Evolutionary conservation across 2,329 filamentous ascomycete genomes (phyloP), one percentile per base, ranked within the genome.

Genomic region (Paracoccidioides brasiliensis): DNA sequence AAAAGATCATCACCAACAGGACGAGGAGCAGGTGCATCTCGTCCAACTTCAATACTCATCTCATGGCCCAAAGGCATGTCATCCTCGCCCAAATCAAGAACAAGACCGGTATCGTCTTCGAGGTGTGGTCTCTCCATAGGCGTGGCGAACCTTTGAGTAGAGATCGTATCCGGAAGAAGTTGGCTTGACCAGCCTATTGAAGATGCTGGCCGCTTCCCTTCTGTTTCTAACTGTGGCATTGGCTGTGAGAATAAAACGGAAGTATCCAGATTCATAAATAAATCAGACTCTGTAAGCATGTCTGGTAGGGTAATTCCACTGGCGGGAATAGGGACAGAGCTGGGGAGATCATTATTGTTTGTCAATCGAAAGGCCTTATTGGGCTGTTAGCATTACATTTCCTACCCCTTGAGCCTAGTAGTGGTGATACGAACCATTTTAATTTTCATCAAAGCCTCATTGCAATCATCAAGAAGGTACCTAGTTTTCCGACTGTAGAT

Each of bases 401-500:
- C 4, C 35, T 22, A 28, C 33, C 28, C 28, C 49, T 28, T 9
- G 9, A 32, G 9, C 32, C 28, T 44, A 41, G 22, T 32, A 8
- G 28, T 22, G 40, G 43, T 32, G 7, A 30, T 54, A 57, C 78
- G 43, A 74, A 96, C 91, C 90, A 97, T 94, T 70, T 97, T 96
- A 66, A 98, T 96, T 76, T 96, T 97, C 78, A 95, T 85, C 62
- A 98, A 77, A 42, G 91, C 91, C 73, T 98, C 93, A 66, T 95
- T 96, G 74, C 93, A 98, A 69, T 98, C 93, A 67, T 98, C 93
- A 50, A 97, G 78, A 52, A 98, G 77, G 72, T 98, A 98, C 65
- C 90, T 86, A 67, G 93, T 91, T 75, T 98, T 98, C 67, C 93
- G 82, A 72, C 90, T 94, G 73, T 98, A 98, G 67, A 98, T 98